Evolutionary conservation across 2,329 filamentous ascomycete species (phyloP), one percentile per base, ranked within the genome.

Genomic region (Emericellopsis cladophorae): DNA sequence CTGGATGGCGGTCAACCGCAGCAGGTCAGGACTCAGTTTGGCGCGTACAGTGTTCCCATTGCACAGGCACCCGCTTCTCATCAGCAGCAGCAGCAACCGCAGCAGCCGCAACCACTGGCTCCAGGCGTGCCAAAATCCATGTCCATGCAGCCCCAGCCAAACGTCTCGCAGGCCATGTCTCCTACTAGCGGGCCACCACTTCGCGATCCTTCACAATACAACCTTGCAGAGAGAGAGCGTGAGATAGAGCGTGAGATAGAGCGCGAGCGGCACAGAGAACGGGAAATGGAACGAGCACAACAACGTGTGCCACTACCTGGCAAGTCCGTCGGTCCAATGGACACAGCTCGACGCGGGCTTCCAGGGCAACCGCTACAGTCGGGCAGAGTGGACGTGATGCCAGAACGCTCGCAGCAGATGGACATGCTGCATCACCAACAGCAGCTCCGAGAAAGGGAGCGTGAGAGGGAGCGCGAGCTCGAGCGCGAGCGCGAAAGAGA

Each of bases 31-130:
- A 48, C 56, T 31, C 67, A 63, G 44, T 66, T 65, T 41, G 52
- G 62, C 21, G 57, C 57, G 31, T 72, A 69, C 45, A 61, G 62
- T 11, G 59, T 69, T 9, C 66, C 67, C 7, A 69, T 71, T 40
- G 65, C 65, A 22, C 64, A 68, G 40, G 65, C 59, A 35, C 57
- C 57, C 36, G 50, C 51, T 14, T 57, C 54, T 36, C 50, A 15
- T 12, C 40, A 41, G 16, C 36, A 40, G 26, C 37, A 35, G 9
- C 36, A 39, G 15, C 40, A 32, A 10, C 42, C 39, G 36, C 32
- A 14, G 22, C 40, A 38, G 21, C 23, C 36, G 9, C 48, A 45
- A 34, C 47, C 39, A n/a, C 48, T 43, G 34, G 42, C 36, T 21
- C 47, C 43, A 21, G 44, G 22, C 23, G 46, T 37, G 35, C 45